A percentile compares a stretch with the other conserved stretches of the same genome.
Conservation (phyloP, 2,329 filamentous ascomycete genomes). For the Chalaropsis ovoidea region DNA sequence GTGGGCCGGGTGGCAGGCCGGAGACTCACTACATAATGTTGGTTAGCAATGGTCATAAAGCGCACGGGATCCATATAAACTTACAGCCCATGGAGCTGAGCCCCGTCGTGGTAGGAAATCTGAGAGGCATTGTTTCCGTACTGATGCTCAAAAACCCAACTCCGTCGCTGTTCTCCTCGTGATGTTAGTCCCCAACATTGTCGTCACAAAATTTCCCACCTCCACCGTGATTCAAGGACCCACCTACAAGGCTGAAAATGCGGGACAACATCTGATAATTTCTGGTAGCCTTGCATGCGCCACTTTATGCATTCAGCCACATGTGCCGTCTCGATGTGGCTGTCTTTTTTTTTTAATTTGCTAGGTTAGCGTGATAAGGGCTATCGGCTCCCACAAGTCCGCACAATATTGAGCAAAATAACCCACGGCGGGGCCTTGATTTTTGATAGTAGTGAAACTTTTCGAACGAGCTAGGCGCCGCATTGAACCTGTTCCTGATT, state of each 20-base stretch:
- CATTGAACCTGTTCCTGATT: slow-evolving; percentile 32
- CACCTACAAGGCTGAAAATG: slow-evolving; percentile 22
- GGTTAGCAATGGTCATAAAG: slow-evolving; percentile 24
- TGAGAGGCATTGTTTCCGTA: slow-evolving; percentile 49
- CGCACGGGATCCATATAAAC: slow-evolving; percentile 28
- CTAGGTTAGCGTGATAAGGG: slow-evolving; percentile 23
- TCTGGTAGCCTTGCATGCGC: slow-evolving; percentile 19
- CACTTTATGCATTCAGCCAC: slow-evolving; percentile 10
- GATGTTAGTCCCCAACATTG: slow-evolving; percentile 18
- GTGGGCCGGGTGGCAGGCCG: slow-evolving; percentile 42
- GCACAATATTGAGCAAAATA: slow-evolving; percentile 16
- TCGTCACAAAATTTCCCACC: slow-evolving; percentile 25
- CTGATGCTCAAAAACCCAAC: not conserved
- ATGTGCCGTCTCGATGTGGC: not conserved
- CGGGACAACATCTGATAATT: slow-evolving; percentile 14
- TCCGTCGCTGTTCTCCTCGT: slow-evolving; percentile 16
- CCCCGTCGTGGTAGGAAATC: slow-evolving; percentile 51
- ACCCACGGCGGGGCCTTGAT: slow-evolving; percentile 24
- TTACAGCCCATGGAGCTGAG: slow-evolving; percentile 52
- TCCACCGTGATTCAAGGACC: slow-evolving; percentile 18
- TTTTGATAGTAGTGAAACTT: slow-evolving; percentile 28
- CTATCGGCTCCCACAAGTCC: slow-evolving; percentile 32
- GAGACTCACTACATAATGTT: slow-evolving; percentile 44
- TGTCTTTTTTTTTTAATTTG: not conserved
- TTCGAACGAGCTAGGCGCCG: slow-evolving; percentile 34